Evolutionary conservation across 768 basidiomycete species (phyloP), one percentile per base, ranked within the genome.

Genomic region (Mycena indigotica): DNA sequence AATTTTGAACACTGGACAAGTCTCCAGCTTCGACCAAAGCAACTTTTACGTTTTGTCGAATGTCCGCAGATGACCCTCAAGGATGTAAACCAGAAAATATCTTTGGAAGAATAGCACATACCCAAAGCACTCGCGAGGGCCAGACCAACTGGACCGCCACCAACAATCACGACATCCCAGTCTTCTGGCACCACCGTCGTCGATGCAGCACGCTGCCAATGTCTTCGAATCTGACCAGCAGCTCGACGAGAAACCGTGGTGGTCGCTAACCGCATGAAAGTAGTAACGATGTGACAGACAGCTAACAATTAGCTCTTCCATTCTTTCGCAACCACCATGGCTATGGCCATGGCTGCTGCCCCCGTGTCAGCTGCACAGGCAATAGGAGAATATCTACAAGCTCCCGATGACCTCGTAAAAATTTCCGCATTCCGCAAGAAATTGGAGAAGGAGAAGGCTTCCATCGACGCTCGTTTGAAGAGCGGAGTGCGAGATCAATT

Each of bases 371-470:
- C 92, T 23, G 88, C 91, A 0, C 91, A 93, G 70, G 87, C 90
- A 29, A 83, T 93, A 49, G 89, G 91, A 57, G 94, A 96, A 75
- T 89, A 93, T 67, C 81, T 97, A 8, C 93, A 95, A 66, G 91
- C 91, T 21, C 95, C 95, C 1, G 94, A 96, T 66, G 95, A 97
- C 74, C 88, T 98, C 54, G 77, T 85, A 63, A 97, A 97, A 73
- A 84, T 98, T 29, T 81, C 84, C 1, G 84, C 93, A 0, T 93
- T 93, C 68, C 84, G 93, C 61, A 96, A 95, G 78, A 95, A 95
- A 67, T 82, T 98, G 41, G 89, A 95, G 73, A 98, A 98, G 73
- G 96, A 98, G 73, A 96, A 97, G 73, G 87, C 93, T 0, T 92
- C 93, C 8, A 91, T 98, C 58, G 93, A 97, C 67, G 87, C 89